Evolutionary conservation across 2,329 filamentous ascomycete genomes (phyloP).

Genomic region (Dactylellina haptotyla): DNA sequence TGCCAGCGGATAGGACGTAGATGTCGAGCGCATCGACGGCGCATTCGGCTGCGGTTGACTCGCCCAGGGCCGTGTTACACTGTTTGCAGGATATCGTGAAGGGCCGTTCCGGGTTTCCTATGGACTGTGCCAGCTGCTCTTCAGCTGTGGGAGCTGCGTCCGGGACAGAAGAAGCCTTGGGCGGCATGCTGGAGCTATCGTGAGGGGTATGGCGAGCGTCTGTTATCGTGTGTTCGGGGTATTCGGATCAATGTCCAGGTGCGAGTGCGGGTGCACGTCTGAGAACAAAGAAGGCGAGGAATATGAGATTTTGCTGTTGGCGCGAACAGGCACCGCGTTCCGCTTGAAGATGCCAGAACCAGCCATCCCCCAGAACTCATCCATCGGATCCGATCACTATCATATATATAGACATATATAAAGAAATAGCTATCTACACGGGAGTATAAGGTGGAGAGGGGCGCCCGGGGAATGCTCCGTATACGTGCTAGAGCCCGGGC

Average conservation of each 20-base stretch:
- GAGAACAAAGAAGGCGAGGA: too few relatives aligned
- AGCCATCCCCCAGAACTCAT: background rate
- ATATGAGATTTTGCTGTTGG: background rate
- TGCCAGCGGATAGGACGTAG: background rate
- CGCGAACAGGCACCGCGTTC: background rate
- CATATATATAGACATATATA: too few relatives aligned
- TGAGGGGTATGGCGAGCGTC: background rate
- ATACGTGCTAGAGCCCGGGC: background rate
- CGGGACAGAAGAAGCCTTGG: background rate
- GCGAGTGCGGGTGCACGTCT: too few relatives aligned
- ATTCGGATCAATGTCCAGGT: too few relatives aligned
- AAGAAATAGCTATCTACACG: too few relatives aligned
- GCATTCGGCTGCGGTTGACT: slow-evolving; percentile 1
- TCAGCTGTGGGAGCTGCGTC: background rate
- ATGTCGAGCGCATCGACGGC: slow-evolving; percentile 1
- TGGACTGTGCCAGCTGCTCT: background rate
- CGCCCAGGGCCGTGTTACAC: slow-evolving; percentile 4
- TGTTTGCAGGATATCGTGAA: slow-evolving; percentile 27
- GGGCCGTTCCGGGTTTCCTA: background rate
- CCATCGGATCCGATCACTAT: too few relatives aligned
- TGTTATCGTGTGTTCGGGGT: too few relatives aligned
- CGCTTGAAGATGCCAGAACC: background rate
- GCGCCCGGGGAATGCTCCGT: background rate
- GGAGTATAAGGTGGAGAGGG: background rate
- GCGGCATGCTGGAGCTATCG: background rate